Evolutionary conservation across 495 filamentous ascomycete genomes (phyloP), one percentile per base, ranked within the genome.

Genomic region (Penicillium pulvis): DNA sequence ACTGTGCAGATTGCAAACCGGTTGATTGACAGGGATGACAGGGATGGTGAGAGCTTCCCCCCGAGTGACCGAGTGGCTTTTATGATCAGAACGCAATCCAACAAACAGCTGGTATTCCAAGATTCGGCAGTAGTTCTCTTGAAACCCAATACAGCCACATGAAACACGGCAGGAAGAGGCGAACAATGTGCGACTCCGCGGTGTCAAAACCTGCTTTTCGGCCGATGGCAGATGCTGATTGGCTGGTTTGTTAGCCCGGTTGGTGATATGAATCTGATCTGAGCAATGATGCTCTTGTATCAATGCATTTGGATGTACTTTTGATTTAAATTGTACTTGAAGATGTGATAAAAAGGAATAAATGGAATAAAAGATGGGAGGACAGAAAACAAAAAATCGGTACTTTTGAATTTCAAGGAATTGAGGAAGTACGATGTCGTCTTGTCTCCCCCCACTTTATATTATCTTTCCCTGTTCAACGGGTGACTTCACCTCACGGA

Each of bases 191-290:
- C 19, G 41, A 43, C 49, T 57, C 33, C 46, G 56, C 36, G 1
- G 45, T 55, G 44, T 51, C 42, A 66, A 69, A 69, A 66, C 66
- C 66, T 69, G 66, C 66, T 69, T 69, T 64, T 54, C n/a, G 10
- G 33, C 36, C 35, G 23, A 44, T 45, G 16, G 14, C 1, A 7
- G 24, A 8, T 17, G 44, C 41, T 67, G 61, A 69, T 69, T 69
- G 66, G 66, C 58, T 64, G 66, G 66, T 62, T 39, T 42, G n/a
- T 24, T 58, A 55, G 61, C 56, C 66, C 63, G 66, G 52, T 66
- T 57, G 14, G 49, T 52, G 53, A 60, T 62, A 41, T 26, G 51
- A 53, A 28, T 36, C 14, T 16, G 33, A 41, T 31, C 39, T 17
- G 49, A 49, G 23, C 17, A 33, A 54, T 7, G 28, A 44, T 35